Conservation (phyloP, 345 rosid species). For the Hirschfeldia incana region DNA sequence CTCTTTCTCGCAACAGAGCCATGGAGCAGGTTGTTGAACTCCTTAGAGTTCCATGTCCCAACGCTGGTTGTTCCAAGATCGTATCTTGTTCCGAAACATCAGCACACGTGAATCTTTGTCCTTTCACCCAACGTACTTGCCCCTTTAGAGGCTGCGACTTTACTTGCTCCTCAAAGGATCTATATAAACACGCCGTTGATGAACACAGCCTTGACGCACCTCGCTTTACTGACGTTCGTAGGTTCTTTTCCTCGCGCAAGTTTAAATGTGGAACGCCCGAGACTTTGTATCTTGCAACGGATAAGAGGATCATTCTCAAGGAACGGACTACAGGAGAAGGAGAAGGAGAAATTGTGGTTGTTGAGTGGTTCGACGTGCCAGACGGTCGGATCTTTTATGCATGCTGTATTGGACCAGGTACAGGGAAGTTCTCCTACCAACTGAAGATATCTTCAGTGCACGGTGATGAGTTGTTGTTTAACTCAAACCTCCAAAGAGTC, state of each 20-base stretch:
- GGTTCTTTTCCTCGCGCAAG: too few species aligned
- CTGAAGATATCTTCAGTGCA: background rate
- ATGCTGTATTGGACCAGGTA: background rate
- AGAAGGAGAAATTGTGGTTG: conserved; percentile 4
- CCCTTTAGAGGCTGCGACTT: background rate
- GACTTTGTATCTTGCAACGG: too few species aligned
- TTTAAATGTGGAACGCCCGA: too few species aligned
- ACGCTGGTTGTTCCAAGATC: background rate
- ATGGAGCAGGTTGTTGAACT: conserved; percentile 1
- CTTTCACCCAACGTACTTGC: background rate
- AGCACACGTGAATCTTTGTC: background rate
- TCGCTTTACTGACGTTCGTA: too few species aligned
- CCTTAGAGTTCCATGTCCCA: background rate
- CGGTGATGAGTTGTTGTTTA: background rate
- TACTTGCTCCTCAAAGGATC: background rate
- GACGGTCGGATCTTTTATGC: background rate
- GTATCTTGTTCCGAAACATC: background rate
- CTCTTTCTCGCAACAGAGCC: background rate
- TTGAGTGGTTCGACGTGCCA: background rate
- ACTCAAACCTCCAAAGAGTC: background rate
- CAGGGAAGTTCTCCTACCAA: background rate
- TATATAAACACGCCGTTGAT: background rate
- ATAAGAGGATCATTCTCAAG: background rate
- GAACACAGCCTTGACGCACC: background rate
- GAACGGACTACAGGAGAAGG: background rate